These are phyloP conservation scores for Staphylotrichum tortipilum DNA, from an alignment of 495 filamentous ascomycete species.

Conservation along the genomic window DNA sequence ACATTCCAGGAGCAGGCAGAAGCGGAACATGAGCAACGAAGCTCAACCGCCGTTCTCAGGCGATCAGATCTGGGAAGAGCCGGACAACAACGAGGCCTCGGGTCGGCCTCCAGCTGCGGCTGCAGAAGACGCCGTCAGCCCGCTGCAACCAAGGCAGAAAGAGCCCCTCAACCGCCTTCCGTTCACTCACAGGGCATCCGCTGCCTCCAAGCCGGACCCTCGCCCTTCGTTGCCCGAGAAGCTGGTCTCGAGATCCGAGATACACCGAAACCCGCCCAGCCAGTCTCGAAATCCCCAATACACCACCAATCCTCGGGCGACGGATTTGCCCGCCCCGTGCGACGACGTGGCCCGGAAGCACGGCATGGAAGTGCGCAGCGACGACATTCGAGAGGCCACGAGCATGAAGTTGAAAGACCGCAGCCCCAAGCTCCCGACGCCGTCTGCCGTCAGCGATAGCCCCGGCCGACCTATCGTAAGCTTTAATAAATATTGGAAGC, in stretches of 20 bases:
- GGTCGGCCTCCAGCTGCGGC: conserved; percentile 1
- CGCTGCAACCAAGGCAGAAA: conserved; percentile 42
- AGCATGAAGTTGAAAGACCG: conserved; percentile 78
- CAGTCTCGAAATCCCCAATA: conserved; percentile 70
- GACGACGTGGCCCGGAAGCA: conserved; percentile 50
- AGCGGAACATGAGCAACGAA: conserved; percentile 51
- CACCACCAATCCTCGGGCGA: conserved; percentile 47
- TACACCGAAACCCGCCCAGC: conserved; percentile 66
- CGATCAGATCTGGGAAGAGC: conserved; percentile 87
- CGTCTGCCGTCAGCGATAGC: conserved; percentile 75
- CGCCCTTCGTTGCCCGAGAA: conserved; percentile 32
- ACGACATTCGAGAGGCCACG: conserved; percentile 85
- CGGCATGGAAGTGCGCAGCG: conserved; percentile 70
- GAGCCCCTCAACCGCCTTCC: conserved; percentile 51
- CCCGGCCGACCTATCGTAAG: conserved; percentile 87
- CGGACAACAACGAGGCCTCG: conserved; percentile 41
- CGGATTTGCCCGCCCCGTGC: conserved; percentile 23
- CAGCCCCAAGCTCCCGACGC: conserved; percentile 75
- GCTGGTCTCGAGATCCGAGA: conserved; percentile 58
- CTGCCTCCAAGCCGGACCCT: conserved; percentile 12
- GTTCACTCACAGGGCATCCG: conserved; percentile 31
- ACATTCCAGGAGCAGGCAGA: conserved; percentile 40
- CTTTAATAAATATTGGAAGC: conserved; percentile 76
- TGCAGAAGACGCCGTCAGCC: conserved; percentile 17
- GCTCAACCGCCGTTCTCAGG: conserved; percentile 52